Conservation (phyloP, 2,329 filamentous ascomycete species). For the Diplocarpon rosae region DNA sequence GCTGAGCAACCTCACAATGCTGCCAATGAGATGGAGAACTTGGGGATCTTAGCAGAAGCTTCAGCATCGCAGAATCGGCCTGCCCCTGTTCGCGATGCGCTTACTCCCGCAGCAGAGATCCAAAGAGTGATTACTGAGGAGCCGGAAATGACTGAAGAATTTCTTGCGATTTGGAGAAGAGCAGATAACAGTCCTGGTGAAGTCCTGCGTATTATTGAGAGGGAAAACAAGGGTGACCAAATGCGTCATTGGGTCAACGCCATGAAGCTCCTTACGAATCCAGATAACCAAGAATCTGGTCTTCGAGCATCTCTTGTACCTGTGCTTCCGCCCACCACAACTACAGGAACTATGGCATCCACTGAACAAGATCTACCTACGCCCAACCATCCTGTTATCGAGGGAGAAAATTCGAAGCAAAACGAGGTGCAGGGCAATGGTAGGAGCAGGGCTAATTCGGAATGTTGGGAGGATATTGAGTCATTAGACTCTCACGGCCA, state of each 20-base stretch:
- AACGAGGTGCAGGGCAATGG: conserved; percentile 1
- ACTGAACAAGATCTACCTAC: no score
- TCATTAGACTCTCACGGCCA: background rate
- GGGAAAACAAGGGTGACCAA: conserved; percentile 47
- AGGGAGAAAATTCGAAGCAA: background rate
- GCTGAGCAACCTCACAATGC: conserved; percentile 6
- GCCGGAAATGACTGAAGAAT: conserved; percentile 30
- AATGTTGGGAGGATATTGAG: conserved; percentile 20
- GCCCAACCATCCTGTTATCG: background rate
- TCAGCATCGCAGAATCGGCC: conserved; percentile 10
- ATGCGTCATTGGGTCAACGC: conserved; percentile 48
- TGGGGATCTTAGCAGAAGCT: conserved; percentile 3
- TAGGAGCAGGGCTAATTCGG: conserved; percentile 16
- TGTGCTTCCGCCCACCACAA: background rate
- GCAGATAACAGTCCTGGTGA: conserved; percentile 47
- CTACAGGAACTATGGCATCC: no score
- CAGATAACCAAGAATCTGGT: background rate
- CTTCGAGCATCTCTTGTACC: background rate
- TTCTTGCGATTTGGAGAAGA: conserved; percentile 45
- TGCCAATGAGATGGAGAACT: background rate
- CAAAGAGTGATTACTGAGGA: conserved; percentile 21
- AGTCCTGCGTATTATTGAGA: conserved; percentile 49
- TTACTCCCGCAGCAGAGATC: conserved; percentile 22
- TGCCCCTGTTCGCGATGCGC: conserved; percentile 16
- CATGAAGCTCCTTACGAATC: conserved; percentile 29